Conservation (phyloP, 176 grass and related monocot species). For the Cenchrus fungigraminus region DNA sequence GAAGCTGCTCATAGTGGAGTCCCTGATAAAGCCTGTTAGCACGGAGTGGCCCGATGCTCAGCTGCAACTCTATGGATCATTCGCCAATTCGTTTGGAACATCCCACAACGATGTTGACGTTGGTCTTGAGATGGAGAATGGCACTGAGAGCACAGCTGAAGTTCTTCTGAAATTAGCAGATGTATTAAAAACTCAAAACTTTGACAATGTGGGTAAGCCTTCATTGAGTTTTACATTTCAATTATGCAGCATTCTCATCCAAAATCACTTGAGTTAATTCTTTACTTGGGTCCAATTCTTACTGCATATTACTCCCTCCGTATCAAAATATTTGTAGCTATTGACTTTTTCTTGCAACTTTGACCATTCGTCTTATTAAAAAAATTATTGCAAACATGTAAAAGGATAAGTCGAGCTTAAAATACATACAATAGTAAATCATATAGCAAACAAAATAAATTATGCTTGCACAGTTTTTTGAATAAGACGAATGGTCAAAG, state of each 20-base stretch:
- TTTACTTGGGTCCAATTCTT: not conserved
- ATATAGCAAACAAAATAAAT: too few relatives aligned
- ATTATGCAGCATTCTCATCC: not conserved
- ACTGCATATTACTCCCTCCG: not conserved
- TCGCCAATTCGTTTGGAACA: conserved; percentile 60
- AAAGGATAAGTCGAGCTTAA: too few relatives aligned
- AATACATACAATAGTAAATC: too few relatives aligned
- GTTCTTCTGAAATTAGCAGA: conserved; percentile 52
- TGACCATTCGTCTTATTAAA: too few relatives aligned
- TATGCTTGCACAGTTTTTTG: too few relatives aligned
- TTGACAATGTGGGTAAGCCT: conserved; percentile 51
- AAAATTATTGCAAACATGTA: too few relatives aligned
- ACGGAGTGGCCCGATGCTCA: conserved; percentile 57
- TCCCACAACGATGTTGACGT: conserved; percentile 58
- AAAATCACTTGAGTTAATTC: not conserved
- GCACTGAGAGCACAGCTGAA: not conserved
- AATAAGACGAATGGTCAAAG: too few relatives aligned
- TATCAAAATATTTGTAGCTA: too few relatives aligned
- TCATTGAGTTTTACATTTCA: conserved; percentile 1
- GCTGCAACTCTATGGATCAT: conserved; percentile 74
- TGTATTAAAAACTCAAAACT: conserved; percentile 34
- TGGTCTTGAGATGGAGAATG: conserved; percentile 51
- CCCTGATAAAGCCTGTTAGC: conserved; percentile 31
- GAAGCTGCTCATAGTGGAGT: conserved; percentile 42
- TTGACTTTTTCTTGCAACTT: too few relatives aligned